Conservation (phyloP, 805 yeast species). For the Ogataea henricii region DNA sequence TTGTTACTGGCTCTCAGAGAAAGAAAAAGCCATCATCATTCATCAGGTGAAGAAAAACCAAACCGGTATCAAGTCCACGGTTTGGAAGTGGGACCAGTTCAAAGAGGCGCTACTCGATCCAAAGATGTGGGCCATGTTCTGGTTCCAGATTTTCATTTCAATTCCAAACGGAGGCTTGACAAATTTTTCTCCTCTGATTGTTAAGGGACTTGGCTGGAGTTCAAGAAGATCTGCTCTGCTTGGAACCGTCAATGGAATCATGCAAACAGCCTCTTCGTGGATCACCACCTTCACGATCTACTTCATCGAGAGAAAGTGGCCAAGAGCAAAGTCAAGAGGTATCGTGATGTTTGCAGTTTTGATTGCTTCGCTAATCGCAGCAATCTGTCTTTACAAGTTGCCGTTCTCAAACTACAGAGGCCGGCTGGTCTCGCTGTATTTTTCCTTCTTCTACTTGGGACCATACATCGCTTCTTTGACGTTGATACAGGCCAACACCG, state of each 20-base stretch:
- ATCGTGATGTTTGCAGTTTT: slow-evolving; percentile 30
- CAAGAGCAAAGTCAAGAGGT: slow-evolving; percentile 37
- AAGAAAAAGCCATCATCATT: slow-evolving; percentile 50
- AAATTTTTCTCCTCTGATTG: slow-evolving; percentile 44
- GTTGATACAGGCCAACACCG: slow-evolving; percentile 50
- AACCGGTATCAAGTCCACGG: slow-evolving; percentile 59
- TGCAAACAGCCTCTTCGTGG: slow-evolving; percentile 31
- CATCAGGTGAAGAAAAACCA: slow-evolving; percentile 59
- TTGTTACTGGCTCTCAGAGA: slow-evolving; percentile 50
- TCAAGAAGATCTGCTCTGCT: slow-evolving; percentile 35
- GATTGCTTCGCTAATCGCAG: slow-evolving; percentile 31
- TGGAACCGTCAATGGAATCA: slow-evolving; percentile 38
- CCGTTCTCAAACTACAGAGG: slow-evolving; percentile 29
- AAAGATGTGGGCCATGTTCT: slow-evolving; percentile 51
- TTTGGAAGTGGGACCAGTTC: slow-evolving; percentile 57
- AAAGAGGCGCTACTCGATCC: slow-evolving; percentile 55
- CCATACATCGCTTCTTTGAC: slow-evolving; percentile 36
- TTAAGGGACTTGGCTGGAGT: slow-evolving; percentile 34
- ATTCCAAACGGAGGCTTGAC: slow-evolving; percentile 65
- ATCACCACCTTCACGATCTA: slow-evolving; percentile 42
- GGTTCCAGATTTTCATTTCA: slow-evolving; percentile 44
- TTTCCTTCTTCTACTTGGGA: slow-evolving; percentile 29
- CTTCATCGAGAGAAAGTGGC: slow-evolving; percentile 50
- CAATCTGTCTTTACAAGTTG: slow-evolving; percentile 34
- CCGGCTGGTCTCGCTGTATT: slow-evolving; percentile 26